A percentile compares a stretch with the other conserved stretches of the same genome.
Evolutionary conservation across 306 rosid species (phyloP).

Genomic region (Trifolium repens): DNA sequence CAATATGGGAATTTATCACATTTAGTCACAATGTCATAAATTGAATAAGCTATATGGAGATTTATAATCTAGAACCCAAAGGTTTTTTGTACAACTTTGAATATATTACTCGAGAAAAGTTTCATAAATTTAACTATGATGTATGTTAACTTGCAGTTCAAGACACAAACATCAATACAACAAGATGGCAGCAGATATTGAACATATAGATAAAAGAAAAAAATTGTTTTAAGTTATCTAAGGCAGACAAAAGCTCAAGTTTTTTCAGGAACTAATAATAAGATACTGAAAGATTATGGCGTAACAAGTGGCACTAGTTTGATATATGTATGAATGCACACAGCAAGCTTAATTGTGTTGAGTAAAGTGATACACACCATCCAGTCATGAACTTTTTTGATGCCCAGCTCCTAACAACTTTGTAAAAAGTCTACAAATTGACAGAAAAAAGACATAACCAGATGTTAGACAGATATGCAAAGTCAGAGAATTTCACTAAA

Average conservation of each 20-base stretch:
- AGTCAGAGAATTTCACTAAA: conserved; percentile 12
- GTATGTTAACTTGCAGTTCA: conserved; percentile 13
- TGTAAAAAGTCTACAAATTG: conserved; percentile 76
- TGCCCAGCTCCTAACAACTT: conserved; percentile 93
- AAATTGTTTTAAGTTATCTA: background rate
- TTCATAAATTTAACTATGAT: background rate
- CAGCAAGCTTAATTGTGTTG: conserved; percentile 2
- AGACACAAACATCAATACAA: conserved; percentile 6
- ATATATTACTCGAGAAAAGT: conserved; percentile 23
- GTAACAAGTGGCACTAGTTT: background rate
- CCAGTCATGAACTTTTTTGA: conserved; percentile 97
- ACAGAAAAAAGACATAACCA: conserved; percentile 38
- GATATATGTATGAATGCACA: conserved; percentile 5
- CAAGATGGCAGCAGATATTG: conserved; percentile 21
- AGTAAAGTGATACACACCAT: conserved; percentile 64
- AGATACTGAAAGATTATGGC: no score
- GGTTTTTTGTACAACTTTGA: conserved; percentile 12
- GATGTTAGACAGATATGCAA: conserved; percentile 36
- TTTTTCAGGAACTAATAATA: background rate
- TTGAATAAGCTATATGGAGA: conserved; percentile 18
- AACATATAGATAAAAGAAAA: background rate
- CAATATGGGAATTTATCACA: no score
- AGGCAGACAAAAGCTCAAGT: background rate
- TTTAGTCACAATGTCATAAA: conserved; percentile 25
- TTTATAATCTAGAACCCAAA: conserved; percentile 14